Conservation (phyloP, 2,329 filamentous ascomycete genomes). For the Phialocephala subalpina region DNA sequence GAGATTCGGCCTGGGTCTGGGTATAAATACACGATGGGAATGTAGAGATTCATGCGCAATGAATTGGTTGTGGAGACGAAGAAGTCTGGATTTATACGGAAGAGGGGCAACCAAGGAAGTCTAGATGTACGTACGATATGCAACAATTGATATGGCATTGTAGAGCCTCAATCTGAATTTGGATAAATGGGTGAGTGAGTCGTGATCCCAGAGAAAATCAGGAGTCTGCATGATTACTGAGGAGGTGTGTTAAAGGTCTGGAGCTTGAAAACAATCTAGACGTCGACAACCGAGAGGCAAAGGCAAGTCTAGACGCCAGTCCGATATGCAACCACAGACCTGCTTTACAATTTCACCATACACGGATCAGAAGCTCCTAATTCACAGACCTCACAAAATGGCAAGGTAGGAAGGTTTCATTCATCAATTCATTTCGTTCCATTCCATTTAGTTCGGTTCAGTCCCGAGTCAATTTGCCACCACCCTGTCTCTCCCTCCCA, state of each 20-base stretch:
- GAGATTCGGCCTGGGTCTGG: too few relatives aligned
- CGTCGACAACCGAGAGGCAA: background rate
- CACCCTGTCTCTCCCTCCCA: background rate
- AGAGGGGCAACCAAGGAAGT: background rate
- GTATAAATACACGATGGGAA: too few relatives aligned
- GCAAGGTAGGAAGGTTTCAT: background rate
- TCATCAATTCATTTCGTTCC: slow-evolving; percentile 6
- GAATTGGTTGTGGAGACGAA: background rate
- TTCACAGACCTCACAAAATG: background rate
- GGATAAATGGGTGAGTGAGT: too few relatives aligned
- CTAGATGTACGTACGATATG: background rate
- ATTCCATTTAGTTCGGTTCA: background rate
- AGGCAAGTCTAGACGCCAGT: background rate
- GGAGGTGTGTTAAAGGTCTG: too few relatives aligned
- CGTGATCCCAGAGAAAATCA: too few relatives aligned
- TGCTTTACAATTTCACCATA: too few relatives aligned
- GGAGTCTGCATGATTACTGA: too few relatives aligned
- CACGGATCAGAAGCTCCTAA: background rate
- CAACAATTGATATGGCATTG: background rate
- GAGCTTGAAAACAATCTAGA: too few relatives aligned
- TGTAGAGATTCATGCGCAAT: too few relatives aligned
- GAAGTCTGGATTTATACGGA: background rate
- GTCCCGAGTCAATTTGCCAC: slow-evolving; percentile 1
- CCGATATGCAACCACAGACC: background rate
- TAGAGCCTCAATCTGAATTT: background rate